Percentiles rank a stretch among this genome's conserved stretches.
Conservation (phyloP, 331 rosid genomes). For the Dryas integrifolia region DNA sequence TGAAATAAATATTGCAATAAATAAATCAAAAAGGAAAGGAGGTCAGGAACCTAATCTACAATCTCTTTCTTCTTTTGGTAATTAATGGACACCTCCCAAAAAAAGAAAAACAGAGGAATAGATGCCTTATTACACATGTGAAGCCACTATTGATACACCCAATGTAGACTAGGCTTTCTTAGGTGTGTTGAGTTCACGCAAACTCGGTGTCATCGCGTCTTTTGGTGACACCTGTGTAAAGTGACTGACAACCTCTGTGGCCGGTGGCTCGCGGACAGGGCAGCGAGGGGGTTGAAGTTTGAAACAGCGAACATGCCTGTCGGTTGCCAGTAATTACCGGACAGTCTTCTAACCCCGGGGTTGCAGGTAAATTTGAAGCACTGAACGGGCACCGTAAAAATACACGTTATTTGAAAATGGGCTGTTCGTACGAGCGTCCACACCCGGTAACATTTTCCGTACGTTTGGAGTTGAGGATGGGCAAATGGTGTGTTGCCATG, state of each 20-base stretch:
- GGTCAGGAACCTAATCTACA: slow-evolving; percentile 42
- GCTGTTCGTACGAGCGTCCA: slow-evolving; percentile 36
- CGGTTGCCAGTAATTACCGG: slow-evolving; percentile 58
- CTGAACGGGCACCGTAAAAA: slow-evolving; percentile 1
- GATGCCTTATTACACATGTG: slow-evolving; percentile 46
- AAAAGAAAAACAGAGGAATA: slow-evolving; percentile 51
- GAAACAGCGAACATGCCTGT: slow-evolving; percentile 54
- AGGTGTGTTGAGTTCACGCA: slow-evolving; percentile 28
- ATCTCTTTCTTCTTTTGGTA: slow-evolving; percentile 64
- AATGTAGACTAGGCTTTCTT: neutral
- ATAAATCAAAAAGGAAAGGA: slow-evolving; percentile 14
- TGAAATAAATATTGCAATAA: neutral
- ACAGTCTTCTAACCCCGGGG: slow-evolving; percentile 18
- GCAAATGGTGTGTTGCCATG: slow-evolving; percentile 12
- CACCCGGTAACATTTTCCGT: slow-evolving; percentile 13
- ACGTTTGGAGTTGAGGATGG: slow-evolving; percentile 7
- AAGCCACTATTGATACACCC: slow-evolving; percentile 12
- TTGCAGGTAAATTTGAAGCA: slow-evolving; percentile 42
- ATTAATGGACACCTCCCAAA: slow-evolving; percentile 45
- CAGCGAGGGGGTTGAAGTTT: neutral
- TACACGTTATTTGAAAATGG: no score
- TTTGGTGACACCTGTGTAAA: slow-evolving; percentile 29
- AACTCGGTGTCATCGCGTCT: slow-evolving; percentile 12
- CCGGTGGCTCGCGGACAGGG: slow-evolving; percentile 48
- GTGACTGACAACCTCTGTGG: slow-evolving; percentile 47